Conservation (phyloP, 1,139 yeast species). For the Diutina sp. region DNA sequence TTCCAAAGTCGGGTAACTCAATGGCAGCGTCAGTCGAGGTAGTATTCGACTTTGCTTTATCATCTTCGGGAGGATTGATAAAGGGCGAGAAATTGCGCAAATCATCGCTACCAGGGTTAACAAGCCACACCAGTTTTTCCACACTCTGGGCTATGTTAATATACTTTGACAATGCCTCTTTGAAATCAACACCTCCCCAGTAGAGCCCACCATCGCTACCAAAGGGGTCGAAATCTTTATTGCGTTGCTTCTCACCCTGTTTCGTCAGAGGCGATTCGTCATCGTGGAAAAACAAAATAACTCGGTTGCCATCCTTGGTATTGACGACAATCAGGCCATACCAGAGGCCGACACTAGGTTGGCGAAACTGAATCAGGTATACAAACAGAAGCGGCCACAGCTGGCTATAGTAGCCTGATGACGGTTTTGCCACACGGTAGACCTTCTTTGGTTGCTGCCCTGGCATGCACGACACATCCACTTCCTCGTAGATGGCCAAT, state of each 20-base stretch:
- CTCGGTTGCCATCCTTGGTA: conserved; percentile 42
- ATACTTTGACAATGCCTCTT: conserved; percentile 36
- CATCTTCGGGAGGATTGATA: conserved; percentile 10
- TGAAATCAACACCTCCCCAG: conserved; percentile 88
- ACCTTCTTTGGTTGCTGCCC: background rate
- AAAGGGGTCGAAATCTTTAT: conserved; percentile 66
- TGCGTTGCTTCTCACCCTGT: conserved; percentile 42
- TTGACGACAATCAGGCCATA: conserved; percentile 74
- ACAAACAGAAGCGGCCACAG: conserved; percentile 45
- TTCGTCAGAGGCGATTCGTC: conserved; percentile 69
- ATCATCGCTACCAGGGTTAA: conserved; percentile 75
- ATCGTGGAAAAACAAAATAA: conserved; percentile 84
- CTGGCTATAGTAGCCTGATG: conserved; percentile 53
- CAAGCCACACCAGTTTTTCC: conserved; percentile 59
- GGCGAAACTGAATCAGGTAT: conserved; percentile 71
- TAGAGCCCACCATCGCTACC: conserved; percentile 47
- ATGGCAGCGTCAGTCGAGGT: conserved; percentile 6
- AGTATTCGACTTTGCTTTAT: conserved; percentile 9
- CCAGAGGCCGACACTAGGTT: conserved; percentile 85
- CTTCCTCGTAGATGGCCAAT: conserved; percentile 32
- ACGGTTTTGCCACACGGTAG: conserved; percentile 17
- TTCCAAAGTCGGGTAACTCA: conserved; percentile 25
- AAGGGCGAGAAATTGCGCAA: conserved; percentile 65
- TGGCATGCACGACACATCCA: conserved; percentile 26
- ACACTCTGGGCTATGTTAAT: conserved; percentile 57